Evolutionary conservation across 1,284 basidiomycete genomes (phyloP).

Genomic region (Malassezia dermatis): DNA sequence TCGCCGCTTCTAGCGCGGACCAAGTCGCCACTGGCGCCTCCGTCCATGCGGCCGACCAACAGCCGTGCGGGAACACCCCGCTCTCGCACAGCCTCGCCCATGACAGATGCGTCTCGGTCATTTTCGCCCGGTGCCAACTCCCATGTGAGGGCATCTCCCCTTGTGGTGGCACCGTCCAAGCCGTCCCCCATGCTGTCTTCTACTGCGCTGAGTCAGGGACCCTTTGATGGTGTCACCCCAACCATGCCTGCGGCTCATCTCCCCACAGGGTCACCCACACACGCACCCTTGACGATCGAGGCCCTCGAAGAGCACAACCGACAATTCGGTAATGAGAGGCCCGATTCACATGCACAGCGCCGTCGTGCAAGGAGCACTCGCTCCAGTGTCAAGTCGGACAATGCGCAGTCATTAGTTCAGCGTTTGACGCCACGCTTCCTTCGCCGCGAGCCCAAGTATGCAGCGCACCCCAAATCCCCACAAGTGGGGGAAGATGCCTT

Average conservation of each 20-base stretch:
- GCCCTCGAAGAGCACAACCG: slow-evolving; percentile 10
- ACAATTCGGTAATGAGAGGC: neutral
- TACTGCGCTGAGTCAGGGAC: neutral
- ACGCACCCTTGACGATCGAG: neutral
- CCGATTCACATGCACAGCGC: neutral
- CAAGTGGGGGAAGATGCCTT: neutral
- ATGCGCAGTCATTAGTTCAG: neutral
- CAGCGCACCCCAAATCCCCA: neutral
- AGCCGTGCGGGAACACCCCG: neutral
- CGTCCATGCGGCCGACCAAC: neutral
- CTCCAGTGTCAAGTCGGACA: slow-evolving; percentile 5
- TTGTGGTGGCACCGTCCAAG: neutral
- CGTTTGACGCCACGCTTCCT: slow-evolving; percentile 1
- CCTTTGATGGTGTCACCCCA: neutral
- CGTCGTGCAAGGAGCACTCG: neutral
- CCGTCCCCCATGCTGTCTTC: neutral
- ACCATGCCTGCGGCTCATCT: neutral
- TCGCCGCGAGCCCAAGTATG: neutral
- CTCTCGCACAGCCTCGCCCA: neutral
- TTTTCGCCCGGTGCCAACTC: neutral
- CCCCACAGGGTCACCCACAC: neutral
- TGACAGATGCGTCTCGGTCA: neutral
- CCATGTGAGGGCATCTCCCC: neutral
- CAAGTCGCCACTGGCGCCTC: neutral
- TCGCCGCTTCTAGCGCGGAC: neutral